Evolutionary conservation across 495 filamentous ascomycete genomes (phyloP).

Genomic region (Aspergillus biplanus): DNA sequence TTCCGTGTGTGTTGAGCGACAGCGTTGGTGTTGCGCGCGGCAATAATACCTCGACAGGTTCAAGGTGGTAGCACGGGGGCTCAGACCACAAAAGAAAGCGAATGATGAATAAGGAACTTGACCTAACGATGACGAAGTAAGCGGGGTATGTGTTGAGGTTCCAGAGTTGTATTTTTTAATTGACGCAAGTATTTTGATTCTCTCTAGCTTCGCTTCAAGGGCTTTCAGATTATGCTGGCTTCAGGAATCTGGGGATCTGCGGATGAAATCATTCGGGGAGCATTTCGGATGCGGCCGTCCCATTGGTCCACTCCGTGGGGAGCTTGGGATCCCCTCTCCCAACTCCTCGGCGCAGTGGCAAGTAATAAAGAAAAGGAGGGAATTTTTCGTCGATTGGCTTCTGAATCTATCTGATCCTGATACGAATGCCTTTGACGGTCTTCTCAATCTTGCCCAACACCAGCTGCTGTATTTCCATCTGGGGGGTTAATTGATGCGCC

Average conservation of each 20-base stretch:
- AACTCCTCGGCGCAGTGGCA: neutral
- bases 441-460: neutral
- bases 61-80: neutral
- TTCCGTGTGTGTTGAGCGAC: neutral
- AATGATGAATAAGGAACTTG: neutral
- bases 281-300: neutral
- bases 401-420: neutral
- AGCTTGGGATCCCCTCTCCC: neutral
- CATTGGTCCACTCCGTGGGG: constrained; percentile 26
- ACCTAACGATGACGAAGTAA: neutral
- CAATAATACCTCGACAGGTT: neutral
- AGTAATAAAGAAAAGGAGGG: neutral
- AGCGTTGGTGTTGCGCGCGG: neutral
- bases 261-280: constrained; percentile 13
- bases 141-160: neutral
- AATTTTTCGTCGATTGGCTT: neutral
- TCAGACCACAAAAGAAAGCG: neutral
- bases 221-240: neutral
- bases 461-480: constrained; percentile 17
- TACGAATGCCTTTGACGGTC: neutral
- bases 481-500: constrained; percentile 49
- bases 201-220: neutral
- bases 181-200: neutral
- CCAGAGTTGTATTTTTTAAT: neutral
- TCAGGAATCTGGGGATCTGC: constrained; percentile 13